Base-by-base conservation (phyloP, 2,329 filamentous ascomycete genomes). In the Aspergillus fischeri region DNA sequence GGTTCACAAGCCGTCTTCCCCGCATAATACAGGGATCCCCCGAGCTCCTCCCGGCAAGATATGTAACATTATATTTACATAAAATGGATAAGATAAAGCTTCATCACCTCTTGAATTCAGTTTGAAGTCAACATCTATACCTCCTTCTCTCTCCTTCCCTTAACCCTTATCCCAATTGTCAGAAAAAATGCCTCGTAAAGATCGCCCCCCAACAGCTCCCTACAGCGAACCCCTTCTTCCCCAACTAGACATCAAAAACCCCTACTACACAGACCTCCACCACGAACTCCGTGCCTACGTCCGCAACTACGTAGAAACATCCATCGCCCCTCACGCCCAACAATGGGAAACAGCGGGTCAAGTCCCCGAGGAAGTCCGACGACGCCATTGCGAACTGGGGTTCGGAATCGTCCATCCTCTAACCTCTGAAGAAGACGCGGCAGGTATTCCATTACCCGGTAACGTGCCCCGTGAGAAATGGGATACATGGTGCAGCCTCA, bases 201-300 rank as follows among this genome's bases (percentile, higher is more conserved):
- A 62, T 27, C 62, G 57, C 20, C 63, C 66, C 8, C 65, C 68
- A 50, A 70, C 67, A 41, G 71, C 72, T 32, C 74, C 74, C 20
- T 77, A 74, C 63, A 73, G 72, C 50, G 74, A 76, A 53, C 74
- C 74, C 4, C 60, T 77, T 28, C 77, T 83, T 56, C 74, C 77
- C 8, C 81, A 81, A 51, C 83, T 72, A 52, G 67, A 71, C 51
- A 56, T 70, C 45, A 57, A 62, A 28, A 73, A 70, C 45, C 74
- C 85, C 0, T 87, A 88, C 73, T 89, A 89, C 76, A 86, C 80
- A 28, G 77, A 81, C 14, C 82, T 81, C 2, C 87, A 89, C 67
- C 79, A 80, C 32, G 74, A 71, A n/a, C 77, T 89, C 1, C 83
- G 84, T 52, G 76, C 81, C 41, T 77, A 75, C 4, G 73, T 88